These are phyloP conservation scores for Penstemon barbatus DNA, from an alignment of 257 asterid species.

Conservation along the genomic window DNA sequence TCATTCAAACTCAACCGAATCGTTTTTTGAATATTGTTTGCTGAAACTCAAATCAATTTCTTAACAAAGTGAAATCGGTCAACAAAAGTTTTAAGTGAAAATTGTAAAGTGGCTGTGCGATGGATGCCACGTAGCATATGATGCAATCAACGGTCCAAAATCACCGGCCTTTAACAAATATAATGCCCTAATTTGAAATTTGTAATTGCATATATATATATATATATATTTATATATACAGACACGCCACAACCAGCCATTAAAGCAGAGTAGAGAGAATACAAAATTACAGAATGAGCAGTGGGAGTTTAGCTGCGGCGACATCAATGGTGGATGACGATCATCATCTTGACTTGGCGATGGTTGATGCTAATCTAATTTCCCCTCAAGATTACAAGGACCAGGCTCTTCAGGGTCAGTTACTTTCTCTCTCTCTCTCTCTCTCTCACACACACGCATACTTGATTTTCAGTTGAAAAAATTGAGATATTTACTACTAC, in stretches of 20 bases:
- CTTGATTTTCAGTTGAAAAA: not conserved
- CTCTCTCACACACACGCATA: not conserved
- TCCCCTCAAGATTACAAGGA: conserved; percentile 73
- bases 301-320: conserved; percentile 49
- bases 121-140: too few species aligned
- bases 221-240: not conserved
- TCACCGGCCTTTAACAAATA: too few species aligned
- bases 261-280: not conserved
- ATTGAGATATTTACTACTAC: not conserved
- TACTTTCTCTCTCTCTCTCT: not conserved
- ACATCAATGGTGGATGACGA: conserved; percentile 46
- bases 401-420: conserved; percentile 57
- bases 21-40: too few species aligned
- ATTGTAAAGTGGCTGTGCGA: too few species aligned
- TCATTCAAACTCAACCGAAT: too few species aligned
- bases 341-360: conserved; percentile 39
- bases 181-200: conserved; percentile 16
- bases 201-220: not conserved
- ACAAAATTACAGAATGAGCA: conserved; percentile 33
- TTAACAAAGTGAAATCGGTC: too few species aligned
- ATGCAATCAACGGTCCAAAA: too few species aligned
- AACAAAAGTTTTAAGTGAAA: too few species aligned
- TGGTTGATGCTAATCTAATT: conserved; percentile 41
- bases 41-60: too few species aligned
- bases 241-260: not conserved